Conservation (phyloP, 2,329 filamentous ascomycete genomes). For the Metarhizium brunneum region DNA sequence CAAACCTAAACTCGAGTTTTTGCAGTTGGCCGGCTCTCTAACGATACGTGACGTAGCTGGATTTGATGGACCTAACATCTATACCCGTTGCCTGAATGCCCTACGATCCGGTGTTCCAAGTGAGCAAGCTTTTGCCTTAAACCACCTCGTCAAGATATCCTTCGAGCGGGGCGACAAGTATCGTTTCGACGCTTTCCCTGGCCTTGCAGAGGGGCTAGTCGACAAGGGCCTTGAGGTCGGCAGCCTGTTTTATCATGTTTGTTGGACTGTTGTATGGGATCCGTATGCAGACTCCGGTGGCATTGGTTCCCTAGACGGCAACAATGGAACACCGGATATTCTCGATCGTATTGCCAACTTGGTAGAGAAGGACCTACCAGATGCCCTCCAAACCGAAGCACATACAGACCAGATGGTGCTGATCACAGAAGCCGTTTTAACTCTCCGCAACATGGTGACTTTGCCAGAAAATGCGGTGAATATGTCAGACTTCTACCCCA, state of each 20-base stretch:
- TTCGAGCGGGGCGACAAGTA: constrained; percentile 93
- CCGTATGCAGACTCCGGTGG: constrained; percentile 43
- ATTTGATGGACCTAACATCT: constrained; percentile 79
- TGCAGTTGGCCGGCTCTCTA: constrained; percentile 5
- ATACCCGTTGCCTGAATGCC: constrained; percentile 76
- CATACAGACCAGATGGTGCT: constrained; percentile 64
- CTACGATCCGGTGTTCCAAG: constrained; percentile 68
- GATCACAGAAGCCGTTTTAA: constrained; percentile 77
- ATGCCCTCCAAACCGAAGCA: constrained; percentile 63
- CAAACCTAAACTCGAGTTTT: neutral
- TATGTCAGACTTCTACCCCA: constrained; percentile 62
- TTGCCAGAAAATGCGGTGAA: constrained; percentile 80
- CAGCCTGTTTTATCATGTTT: constrained; percentile 69
- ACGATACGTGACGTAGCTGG: constrained; percentile 28
- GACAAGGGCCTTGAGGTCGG: constrained; percentile 76
- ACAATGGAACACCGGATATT: constrained; percentile 40
- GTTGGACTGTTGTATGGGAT: constrained; percentile 70
- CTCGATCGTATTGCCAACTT: constrained; percentile 62
- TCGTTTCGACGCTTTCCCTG: constrained; percentile 84
- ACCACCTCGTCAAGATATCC: constrained; percentile 91
- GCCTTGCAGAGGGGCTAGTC: constrained; percentile 78
- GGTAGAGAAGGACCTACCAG: constrained; percentile 47
- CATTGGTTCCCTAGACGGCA: constrained; percentile 32
- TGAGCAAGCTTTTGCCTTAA: constrained; percentile 87
- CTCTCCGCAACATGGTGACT: constrained; percentile 94